These are phyloP conservation scores for Capronia epimyces DNA, from an alignment of 2,329 filamentous ascomycete species.

Conservation along the genomic window DNA sequence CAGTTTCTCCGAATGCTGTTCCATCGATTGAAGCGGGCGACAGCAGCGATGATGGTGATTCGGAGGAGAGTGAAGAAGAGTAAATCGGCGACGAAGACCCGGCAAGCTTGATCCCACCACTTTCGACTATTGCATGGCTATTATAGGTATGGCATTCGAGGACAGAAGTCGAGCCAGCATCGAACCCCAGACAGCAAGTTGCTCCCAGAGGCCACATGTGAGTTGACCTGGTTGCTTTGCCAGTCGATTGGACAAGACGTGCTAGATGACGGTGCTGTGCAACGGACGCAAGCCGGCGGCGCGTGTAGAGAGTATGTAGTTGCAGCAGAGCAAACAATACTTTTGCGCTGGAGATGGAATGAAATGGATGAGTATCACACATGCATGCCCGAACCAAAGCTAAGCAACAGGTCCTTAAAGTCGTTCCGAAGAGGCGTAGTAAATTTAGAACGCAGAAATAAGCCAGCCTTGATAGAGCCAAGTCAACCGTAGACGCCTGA, in stretches of 20 bases:
- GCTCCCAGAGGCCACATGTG: no score
- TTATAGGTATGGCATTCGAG: not conserved
- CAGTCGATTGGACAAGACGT: not conserved
- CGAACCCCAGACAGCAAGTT: no score
- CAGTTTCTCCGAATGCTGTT: conserved; percentile 40
- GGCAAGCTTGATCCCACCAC: not conserved
- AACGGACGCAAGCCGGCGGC: not conserved
- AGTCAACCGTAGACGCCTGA: no score
- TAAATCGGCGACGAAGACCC: conserved; percentile 22
- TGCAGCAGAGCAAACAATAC: not conserved
- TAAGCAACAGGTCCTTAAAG: not conserved
- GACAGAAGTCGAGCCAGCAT: no score
- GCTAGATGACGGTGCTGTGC: not conserved
- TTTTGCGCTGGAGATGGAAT: not conserved
- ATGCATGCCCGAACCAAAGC: not conserved
- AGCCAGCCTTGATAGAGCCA: no score
- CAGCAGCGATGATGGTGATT: conserved; percentile 45
- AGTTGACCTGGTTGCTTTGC: no score
- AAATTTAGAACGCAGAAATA: no score
- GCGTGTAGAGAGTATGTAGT: not conserved
- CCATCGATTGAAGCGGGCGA: conserved; percentile 42
- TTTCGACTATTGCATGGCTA: not conserved
- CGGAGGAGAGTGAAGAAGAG: conserved; percentile 48
- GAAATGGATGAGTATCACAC: not conserved
- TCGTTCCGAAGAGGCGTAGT: no score